Conservation (phyloP, 768 basidiomycete species). For the Naganishia antarctica region DNA sequence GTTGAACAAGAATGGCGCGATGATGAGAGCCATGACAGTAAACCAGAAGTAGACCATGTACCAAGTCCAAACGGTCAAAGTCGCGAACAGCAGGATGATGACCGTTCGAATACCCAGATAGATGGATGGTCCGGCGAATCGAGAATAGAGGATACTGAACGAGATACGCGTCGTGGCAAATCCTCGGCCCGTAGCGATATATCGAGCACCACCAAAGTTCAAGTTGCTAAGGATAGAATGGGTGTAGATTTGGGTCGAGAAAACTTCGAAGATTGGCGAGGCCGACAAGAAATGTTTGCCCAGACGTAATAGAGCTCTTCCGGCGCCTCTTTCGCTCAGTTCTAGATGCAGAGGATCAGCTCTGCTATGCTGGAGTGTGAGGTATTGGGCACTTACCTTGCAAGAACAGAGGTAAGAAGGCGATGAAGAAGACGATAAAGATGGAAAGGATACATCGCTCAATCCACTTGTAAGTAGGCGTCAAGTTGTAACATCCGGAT, state of each 20-base stretch:
- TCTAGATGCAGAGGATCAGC: constrained; percentile 55
- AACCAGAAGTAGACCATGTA: constrained; percentile 98
- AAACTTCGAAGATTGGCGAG: constrained; percentile 94
- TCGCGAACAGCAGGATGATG: constrained; percentile 88
- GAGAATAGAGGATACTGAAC: constrained; percentile 92
- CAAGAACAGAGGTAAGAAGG: constrained; percentile 88
- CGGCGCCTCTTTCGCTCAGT: constrained; percentile 89
- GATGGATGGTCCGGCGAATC: constrained; percentile 96
- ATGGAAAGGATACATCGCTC: constrained; percentile 93
- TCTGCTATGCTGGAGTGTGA: too few relatives aligned
- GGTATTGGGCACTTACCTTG: constrained; percentile 59
- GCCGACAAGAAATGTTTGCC: constrained; percentile 90
- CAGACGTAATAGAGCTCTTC: constrained; percentile 82
- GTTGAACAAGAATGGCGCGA: constrained; percentile 97
- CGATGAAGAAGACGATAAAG: constrained; percentile 96
- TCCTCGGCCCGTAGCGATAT: constrained; percentile 97
- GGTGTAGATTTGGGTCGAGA: constrained; percentile 95
- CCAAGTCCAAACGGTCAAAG: constrained; percentile 82
- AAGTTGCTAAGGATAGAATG: constrained; percentile 95
- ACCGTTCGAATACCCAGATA: constrained; percentile 93
- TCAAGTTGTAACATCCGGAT: constrained; percentile 87
- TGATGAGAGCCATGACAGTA: constrained; percentile 81
- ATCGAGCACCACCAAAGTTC: constrained; percentile 95
- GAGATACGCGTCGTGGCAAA: constrained; percentile 93
- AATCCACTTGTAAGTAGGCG: constrained; percentile 93